Evolutionary conservation across 495 filamentous ascomycete genomes (phyloP).

Genomic region (Neurospora terricola): DNA sequence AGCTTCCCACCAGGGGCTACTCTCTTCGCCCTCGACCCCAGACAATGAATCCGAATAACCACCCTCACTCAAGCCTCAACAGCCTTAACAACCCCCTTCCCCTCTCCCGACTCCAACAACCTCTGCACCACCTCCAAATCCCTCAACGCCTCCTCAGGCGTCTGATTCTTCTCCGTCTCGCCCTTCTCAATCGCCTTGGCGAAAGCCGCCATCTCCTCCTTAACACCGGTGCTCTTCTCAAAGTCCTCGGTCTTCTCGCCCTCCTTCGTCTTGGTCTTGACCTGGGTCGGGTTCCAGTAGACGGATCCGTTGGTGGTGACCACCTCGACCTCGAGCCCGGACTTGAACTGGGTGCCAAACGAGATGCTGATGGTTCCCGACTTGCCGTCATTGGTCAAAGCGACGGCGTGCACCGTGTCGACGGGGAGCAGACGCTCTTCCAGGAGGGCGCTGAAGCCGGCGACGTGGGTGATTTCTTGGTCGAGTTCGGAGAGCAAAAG

Average conservation of each 20-base stretch:
- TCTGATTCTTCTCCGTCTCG: conserved; percentile 42
- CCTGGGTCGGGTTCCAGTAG: conserved; percentile 19
- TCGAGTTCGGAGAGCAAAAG: conserved; percentile 45
- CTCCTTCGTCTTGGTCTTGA: conserved; percentile 26
- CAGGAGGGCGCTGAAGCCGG: conserved; percentile 48
- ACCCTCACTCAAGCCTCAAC: conserved; percentile 1
- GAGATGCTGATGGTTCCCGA: conserved; percentile 50
- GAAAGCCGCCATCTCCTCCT: conserved; percentile 57
- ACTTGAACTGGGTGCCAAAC: conserved; percentile 56
- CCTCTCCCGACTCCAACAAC: conserved; percentile 51
- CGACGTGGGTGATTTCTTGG: conserved; percentile 36
- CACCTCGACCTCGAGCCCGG: conserved; percentile 39
- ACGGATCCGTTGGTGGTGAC: conserved; percentile 46
- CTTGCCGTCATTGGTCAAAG: conserved; percentile 46
- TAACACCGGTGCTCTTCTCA: conserved; percentile 49
- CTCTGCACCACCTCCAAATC: conserved; percentile 61
- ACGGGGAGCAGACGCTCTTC: conserved; percentile 56
- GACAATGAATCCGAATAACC: neutral
- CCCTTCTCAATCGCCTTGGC: conserved; percentile 40
- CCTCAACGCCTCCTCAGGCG: conserved; percentile 53
- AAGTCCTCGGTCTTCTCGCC: conserved; percentile 31
- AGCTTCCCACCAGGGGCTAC: neutral
- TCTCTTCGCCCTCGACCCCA: neutral
- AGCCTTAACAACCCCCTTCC: conserved; percentile 27
- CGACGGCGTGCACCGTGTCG: conserved; percentile 60